Base-by-base conservation (phyloP, 352 stramenopile genomes). In the Phytopythium aichiense region DNA sequence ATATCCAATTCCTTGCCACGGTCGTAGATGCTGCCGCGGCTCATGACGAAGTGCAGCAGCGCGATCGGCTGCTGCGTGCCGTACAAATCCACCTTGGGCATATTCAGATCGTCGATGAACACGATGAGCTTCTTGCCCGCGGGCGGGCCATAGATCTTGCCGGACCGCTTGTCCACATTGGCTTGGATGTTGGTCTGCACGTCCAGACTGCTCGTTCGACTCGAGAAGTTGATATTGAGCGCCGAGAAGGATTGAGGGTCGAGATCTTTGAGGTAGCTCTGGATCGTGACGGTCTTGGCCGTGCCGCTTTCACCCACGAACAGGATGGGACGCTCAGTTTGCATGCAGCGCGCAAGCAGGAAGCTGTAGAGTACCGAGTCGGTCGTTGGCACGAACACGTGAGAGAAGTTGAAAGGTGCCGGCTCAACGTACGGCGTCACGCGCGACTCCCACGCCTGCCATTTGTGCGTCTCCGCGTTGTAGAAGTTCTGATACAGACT, bases 21-120 rank as follows among this genome's bases (percentile, higher is more conserved):
- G 58, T 98, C 94, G 69, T 98, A 98, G 28, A 98, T 91, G 49
- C 79, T 86, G 16, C 92, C 92, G 35, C 89, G 81, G 37, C 77
- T 94, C 68, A 98, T 94, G 15, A 98, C 76, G 63, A 98, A 98
- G 55, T 98, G 89, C 22, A 98, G 73, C 16, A 98, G 71, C 4
- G 95, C 92, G 59, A 98, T 98, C 0, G 95, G 95, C 63, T 98
- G 92, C 69, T 98, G 95, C 3, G 95, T 98, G 52, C 95, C 95
- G 68, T 98, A 98, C 13, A 93, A 65, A 68, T 98, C 95, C 4
- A 98, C 92, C 64, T 97, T 98, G 38, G 95, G 95, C 95, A 98
- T 98, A 69, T 98, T 98, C 61, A 98, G 75, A 70, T 98, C 95
- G 64, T 98, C 95, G 46, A 98, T 91, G 60, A 98, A 98, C 25